These are phyloP conservation scores for Microcos paniculata DNA, from an alignment of 345 rosid genomes.

Conservation along the genomic window DNA sequence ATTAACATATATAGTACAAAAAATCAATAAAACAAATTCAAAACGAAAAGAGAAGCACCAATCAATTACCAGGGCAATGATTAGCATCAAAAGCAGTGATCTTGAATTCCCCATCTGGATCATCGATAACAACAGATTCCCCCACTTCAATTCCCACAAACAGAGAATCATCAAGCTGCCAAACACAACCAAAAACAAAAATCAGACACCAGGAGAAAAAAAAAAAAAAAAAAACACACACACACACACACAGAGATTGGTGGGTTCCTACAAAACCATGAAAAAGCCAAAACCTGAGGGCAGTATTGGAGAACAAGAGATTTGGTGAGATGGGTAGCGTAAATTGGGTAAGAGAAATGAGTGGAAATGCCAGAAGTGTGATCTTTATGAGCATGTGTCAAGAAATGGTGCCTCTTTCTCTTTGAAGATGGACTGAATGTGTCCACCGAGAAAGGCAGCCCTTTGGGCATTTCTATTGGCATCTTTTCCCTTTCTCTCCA, in stretches of 20 bases:
- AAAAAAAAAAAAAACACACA: not conserved
- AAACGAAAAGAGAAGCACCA: not conserved
- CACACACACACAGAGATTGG: too few species aligned
- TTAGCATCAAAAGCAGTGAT: conserved; percentile 82
- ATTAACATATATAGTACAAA: not conserved
- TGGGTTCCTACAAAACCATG: not conserved
- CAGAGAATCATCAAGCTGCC: conserved; percentile 59
- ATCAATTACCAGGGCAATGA: conserved; percentile 68
- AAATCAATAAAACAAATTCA: not conserved
- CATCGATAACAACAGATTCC: conserved; percentile 47
- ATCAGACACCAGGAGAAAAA: not conserved
- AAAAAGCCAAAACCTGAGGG: conserved; percentile 44
- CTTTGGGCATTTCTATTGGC: conserved; percentile 84
- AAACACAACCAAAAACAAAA: not conserved
- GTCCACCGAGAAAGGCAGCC: conserved; percentile 85
- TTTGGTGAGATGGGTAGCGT: conserved; percentile 64
- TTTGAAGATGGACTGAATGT: conserved; percentile 56
- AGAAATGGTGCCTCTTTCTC: conserved; percentile 73
- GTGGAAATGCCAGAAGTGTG: conserved; percentile 63
- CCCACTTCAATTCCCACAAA: conserved; percentile 70
- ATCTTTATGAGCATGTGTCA: conserved; percentile 83
- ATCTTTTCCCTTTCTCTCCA: conserved; percentile 20
- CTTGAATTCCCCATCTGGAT: conserved; percentile 56
- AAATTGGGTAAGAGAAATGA: conserved; percentile 56
- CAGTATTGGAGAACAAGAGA: conserved; percentile 53